A percentile compares a stretch with the other conserved stretches of the same genome.
Evolutionary conservation across 306 rosid genomes (phyloP).

Genomic region (Ochetophila trinervis): DNA sequence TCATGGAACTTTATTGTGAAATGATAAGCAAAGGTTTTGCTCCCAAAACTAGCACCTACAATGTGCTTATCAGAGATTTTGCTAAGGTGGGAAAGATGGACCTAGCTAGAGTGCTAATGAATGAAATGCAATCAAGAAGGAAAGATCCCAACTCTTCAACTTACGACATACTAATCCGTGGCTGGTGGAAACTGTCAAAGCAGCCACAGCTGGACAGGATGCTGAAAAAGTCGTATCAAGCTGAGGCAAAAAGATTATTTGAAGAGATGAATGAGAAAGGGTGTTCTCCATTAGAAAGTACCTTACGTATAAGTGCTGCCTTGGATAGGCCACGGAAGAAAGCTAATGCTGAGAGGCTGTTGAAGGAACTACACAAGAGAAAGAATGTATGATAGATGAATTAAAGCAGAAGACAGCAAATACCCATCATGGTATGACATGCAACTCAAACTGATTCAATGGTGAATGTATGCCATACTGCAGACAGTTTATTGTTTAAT

Average conservation of each 20-base stretch:
- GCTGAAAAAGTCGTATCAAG: conserved; percentile 44
- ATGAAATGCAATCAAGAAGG: conserved; percentile 77
- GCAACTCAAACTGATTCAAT: neutral
- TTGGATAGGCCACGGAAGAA: conserved; percentile 70
- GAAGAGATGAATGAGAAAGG: conserved; percentile 72
- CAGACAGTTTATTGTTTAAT: too few relatives aligned
- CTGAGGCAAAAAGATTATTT: conserved; percentile 71
- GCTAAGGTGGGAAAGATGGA: conserved; percentile 79
- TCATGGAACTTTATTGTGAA: conserved; percentile 69
- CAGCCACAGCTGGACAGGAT: conserved; percentile 58
- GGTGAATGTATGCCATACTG: neutral
- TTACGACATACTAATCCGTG: conserved; percentile 69
- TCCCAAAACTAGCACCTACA: conserved; percentile 72
- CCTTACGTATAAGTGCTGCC: conserved; percentile 50
- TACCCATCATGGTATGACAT: neutral
- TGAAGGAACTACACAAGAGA: conserved; percentile 48
- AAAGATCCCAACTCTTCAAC: conserved; percentile 75
- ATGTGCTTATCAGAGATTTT: conserved; percentile 75
- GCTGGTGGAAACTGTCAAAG: conserved; percentile 71
- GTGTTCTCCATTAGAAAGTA: conserved; percentile 60
- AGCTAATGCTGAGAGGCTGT: conserved; percentile 57
- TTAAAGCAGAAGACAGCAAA: conserved; percentile 14
- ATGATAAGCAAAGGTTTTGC: conserved; percentile 75
- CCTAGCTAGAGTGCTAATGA: conserved; percentile 84
- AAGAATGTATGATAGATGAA: conserved; percentile 41